Percentiles rank a stretch among this genome's conserved stretches.
These are phyloP conservation scores for Neospora caninum DNA, from an alignment of 169 alveolate genomes.

Conservation along the genomic window DNA sequence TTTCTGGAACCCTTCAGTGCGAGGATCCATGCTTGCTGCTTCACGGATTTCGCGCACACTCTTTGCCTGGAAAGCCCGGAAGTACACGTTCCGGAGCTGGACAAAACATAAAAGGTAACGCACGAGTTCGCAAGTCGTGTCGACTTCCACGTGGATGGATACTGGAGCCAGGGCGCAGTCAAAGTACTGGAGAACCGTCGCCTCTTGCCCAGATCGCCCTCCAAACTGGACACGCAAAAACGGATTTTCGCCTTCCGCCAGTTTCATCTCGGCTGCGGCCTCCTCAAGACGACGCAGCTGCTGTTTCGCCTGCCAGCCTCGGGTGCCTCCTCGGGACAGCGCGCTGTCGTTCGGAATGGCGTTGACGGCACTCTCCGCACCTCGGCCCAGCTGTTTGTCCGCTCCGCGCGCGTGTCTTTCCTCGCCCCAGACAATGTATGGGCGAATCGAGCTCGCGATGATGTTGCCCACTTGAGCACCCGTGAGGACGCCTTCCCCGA, in stretches of 20 bases:
- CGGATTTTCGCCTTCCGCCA: neutral
- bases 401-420: neutral
- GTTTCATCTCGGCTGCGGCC: conserved; percentile 19
- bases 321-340: neutral
- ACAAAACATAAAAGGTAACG: conserved; percentile 1
- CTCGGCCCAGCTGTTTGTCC: neutral
- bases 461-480: neutral
- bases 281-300: neutral
- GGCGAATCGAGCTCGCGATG: conserved; percentile 21
- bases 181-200: conserved; percentile 57
- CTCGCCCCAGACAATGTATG: conserved; percentile 37
- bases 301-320: neutral
- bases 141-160: conserved; percentile 63
- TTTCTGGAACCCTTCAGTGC: conserved; percentile 48
- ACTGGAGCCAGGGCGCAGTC: conserved; percentile 63
- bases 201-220: conserved; percentile 54
- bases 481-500: conserved; percentile 31
- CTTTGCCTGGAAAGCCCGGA: conserved; percentile 50
- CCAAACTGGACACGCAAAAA: conserved; percentile 64
- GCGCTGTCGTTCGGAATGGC: neutral
- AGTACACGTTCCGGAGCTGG: conserved; percentile 39
- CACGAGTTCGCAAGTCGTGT: conserved; percentile 58
- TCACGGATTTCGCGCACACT: conserved; percentile 57
- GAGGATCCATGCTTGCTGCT: conserved; percentile 46
- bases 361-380: neutral